Evolutionary conservation across 345 rosid species (phyloP).

Genomic region (Anastatica hierochuntica): DNA sequence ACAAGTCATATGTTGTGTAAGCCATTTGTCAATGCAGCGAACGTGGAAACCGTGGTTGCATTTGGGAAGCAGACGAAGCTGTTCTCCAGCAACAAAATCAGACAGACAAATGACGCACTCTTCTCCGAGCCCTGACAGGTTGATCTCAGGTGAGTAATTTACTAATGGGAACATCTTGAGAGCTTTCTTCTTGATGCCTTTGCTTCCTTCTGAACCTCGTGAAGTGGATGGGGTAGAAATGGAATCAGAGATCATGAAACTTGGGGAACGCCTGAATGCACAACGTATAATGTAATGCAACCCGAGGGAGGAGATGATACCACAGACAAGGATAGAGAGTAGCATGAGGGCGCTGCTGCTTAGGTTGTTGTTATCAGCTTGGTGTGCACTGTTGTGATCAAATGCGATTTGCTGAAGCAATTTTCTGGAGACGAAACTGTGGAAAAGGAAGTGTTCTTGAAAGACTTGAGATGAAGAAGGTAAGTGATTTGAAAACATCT

Average conservation of each 20-base stretch:
- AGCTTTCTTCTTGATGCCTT: slow-evolving; percentile 38
- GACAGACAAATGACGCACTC: slow-evolving; percentile 58
- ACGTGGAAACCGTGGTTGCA: slow-evolving; percentile 49
- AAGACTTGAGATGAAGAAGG: slow-evolving; percentile 20
- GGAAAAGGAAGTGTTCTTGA: slow-evolving; percentile 16
- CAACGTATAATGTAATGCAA: slow-evolving; percentile 45
- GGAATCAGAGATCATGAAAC: slow-evolving; percentile 30
- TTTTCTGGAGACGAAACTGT: slow-evolving; percentile 26
- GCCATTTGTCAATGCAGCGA: slow-evolving; percentile 49
- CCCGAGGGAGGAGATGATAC: slow-evolving; percentile 40
- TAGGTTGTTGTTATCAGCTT: slow-evolving; percentile 24
- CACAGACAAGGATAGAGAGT: slow-evolving; percentile 41
- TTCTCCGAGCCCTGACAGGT: slow-evolving; percentile 35
- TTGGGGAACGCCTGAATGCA: slow-evolving; percentile 36
- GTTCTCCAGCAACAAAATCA: slow-evolving; percentile 37
- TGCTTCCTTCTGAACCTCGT: slow-evolving; percentile 16
- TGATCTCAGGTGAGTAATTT: slow-evolving; percentile 32
- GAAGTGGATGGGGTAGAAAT: slow-evolving; percentile 16
- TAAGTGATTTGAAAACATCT: slow-evolving; percentile 14
- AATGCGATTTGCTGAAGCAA: slow-evolving; percentile 27
- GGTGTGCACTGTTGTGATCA: slow-evolving; percentile 9
- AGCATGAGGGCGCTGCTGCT: slow-evolving; percentile 37
- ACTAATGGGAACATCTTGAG: slow-evolving; percentile 40
- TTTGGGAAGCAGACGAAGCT: slow-evolving; percentile 41
- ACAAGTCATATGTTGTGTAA: slow-evolving; percentile 38